Percentiles rank a stretch among this genome's conserved stretches.
These are phyloP conservation scores for Paecilomyces sp. DNA, from an alignment of 2,329 filamentous ascomycete genomes.

Conservation along the genomic window DNA sequence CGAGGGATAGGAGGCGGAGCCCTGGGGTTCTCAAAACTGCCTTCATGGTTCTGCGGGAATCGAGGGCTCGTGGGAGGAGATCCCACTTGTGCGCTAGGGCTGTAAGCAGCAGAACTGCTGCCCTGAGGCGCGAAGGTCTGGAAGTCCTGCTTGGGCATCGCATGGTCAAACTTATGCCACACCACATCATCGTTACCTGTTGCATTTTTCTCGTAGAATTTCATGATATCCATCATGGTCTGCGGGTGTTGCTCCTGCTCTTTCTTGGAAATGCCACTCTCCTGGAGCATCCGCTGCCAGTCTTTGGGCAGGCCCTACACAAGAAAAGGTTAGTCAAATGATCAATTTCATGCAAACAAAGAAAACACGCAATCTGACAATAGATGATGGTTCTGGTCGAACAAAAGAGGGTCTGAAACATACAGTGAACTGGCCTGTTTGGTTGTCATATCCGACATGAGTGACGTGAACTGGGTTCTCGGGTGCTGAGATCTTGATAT, in stretches of 20 bases:
- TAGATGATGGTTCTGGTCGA: background rate
- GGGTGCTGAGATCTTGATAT: slow-evolving; percentile 86
- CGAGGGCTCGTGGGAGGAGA: slow-evolving; percentile 78
- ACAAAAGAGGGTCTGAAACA: background rate
- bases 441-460: slow-evolving; percentile 94
- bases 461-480: slow-evolving; percentile 98
- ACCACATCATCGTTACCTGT: slow-evolving; percentile 79
- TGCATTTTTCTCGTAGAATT: slow-evolving; percentile 93
- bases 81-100: slow-evolving; percentile 55
- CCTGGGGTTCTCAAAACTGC: slow-evolving; percentile 95
- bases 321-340: slow-evolving; percentile 7
- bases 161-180: slow-evolving; percentile 94
- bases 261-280: slow-evolving; percentile 92
- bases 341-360: background rate
- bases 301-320: slow-evolving; percentile 83
- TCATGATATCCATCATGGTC: slow-evolving; percentile 90
- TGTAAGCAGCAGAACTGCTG: slow-evolving; percentile 41
- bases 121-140: slow-evolving; percentile 33
- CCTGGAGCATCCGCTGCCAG: slow-evolving; percentile 93
- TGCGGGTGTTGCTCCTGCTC: slow-evolving; percentile 94
- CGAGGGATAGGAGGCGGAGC: slow-evolving; percentile 82
- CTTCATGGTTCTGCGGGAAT: slow-evolving; percentile 82
- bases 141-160: slow-evolving; percentile 47
- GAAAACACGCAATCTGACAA: background rate
- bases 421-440: slow-evolving; percentile 83